Percentiles rank a stretch among this genome's conserved stretches.
These are phyloP conservation scores for Pogostemon cablin DNA, from an alignment of 257 asterid genomes.

Conservation along the genomic window DNA sequence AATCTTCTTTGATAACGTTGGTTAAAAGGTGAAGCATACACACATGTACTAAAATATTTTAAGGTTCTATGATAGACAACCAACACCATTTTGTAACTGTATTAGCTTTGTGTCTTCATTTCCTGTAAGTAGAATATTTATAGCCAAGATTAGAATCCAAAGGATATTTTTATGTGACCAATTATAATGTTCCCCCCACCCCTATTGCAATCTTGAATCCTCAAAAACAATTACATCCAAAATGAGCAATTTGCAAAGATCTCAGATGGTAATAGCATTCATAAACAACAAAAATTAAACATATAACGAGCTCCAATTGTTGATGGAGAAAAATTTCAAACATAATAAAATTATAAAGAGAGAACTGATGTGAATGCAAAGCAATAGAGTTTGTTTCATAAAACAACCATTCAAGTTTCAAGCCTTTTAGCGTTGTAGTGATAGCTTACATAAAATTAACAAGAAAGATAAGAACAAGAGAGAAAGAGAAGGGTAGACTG, in stretches of 20 bases:
- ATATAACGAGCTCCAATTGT: neutral
- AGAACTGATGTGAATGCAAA: too few species aligned
- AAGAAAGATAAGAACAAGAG: too few species aligned
- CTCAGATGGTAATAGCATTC: neutral
- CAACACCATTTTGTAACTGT: slow-evolving; percentile 37
- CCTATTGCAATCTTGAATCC: too few species aligned
- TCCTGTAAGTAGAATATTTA: slow-evolving; percentile 28
- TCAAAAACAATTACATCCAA: neutral
- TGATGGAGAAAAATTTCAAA: too few species aligned
- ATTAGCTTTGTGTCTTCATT: slow-evolving; percentile 23
- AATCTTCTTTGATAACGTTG: slow-evolving; percentile 37
- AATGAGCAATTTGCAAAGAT: neutral
- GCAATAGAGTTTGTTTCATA: too few species aligned
- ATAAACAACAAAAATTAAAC: neutral
- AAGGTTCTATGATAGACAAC: slow-evolving; percentile 27
- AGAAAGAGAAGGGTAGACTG: too few species aligned
- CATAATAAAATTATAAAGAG: too few species aligned
- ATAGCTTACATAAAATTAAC: too few species aligned
- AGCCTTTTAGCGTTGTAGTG: too few species aligned
- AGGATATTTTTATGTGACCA: neutral
- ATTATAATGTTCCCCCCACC: neutral
- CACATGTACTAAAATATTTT: slow-evolving; percentile 32
- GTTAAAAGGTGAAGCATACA: slow-evolving; percentile 23
- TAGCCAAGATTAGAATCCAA: neutral
- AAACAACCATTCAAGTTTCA: too few species aligned